Evolutionary conservation across 2,329 filamentous ascomycete genomes (phyloP), one percentile per base, ranked within the genome.

Genomic region (Stachybotrys chlorohalonatus): DNA sequence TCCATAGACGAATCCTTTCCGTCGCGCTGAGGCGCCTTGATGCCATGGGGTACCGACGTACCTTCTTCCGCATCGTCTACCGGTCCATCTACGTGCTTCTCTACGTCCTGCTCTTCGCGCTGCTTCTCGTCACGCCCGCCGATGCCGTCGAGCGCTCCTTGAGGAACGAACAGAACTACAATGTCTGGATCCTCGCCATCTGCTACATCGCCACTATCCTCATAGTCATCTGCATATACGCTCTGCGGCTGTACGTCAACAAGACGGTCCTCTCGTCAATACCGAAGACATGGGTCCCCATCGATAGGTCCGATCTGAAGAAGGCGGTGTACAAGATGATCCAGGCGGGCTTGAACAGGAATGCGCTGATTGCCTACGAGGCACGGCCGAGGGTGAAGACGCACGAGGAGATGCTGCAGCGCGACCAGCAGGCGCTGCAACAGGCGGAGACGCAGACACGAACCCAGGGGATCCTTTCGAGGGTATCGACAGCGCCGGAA

Each of bases 181-280:
- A 96, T 69, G 83, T 95, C 64, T 87, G 94, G 73, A 86, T 94
- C 65, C 82, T 96, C 61, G 82, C 83, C 53, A 84, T 88, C 56
- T 81, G 82, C 63, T 95, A 95, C 67, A 72, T 92, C 55, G 74
- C 90, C 51, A 90, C 90, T 13, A 75, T 87, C 49, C 58, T 89
- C 49, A 73, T 91, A 53, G 81, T 90, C 48, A 70, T 83, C 49
- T 83, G 95, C 63, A 82, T 96, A 63, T 96, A 95, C 69, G 81
- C 85, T 54, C 83, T 85, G 53, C 81, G 94, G n/a, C 81, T 96
- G 17, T 96, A 93, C 71, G 89, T 93, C 53, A 95, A 90, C 64
- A 84, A 89, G 58, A 87, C 81, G 49, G 84, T 89, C 8, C 79
- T 97, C 8, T 82, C 85, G 16, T 85, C 83, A 5, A 96, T 99